Base-by-base conservation (phyloP, 129 eudicot species). In the Oenanthe sinensis region DNA sequence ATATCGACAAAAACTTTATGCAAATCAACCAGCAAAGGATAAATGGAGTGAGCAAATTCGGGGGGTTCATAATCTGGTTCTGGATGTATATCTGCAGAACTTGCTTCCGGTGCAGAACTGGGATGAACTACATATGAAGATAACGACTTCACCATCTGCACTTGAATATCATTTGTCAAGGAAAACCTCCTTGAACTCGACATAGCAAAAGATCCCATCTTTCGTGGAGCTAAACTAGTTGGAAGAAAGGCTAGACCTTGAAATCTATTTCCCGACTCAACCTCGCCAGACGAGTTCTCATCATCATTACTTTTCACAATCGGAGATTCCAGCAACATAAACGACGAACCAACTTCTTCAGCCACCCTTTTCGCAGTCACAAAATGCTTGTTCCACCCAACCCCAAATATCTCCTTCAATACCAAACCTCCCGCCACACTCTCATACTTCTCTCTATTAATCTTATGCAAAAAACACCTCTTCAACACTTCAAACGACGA, bases 371-470 rank as follows among this genome's bases (percentile, higher is more conserved):
- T 96, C 6, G 97, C 97, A 79, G 88, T 74, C 42, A 67, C 50
- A 37, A 88, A 83, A 82, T 92, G 95, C 4, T 84, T 90, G 40
- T 90, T 63, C 73, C 89, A 90, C n/a, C 91, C 89, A 83, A 88
- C 88, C 54, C 99, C 99, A 65, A 96, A 96, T 46, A 96, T 92
- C 84, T 83, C 96, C 82, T 86, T 90, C 86, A 96, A 85, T 28
- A 96, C 97, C 83, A 96, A 79, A 87, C 82, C 84, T 81, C 96
- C 97, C 2, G 99, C 99, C 75, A 92, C 80, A 47, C 88, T 75
- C 52, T 96, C 97, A 86, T 92, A 96, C 83, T 68, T 86, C 52
- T 96, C 96, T 46, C 48, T 46, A 74, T 85, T 78, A 43, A 81
- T 83, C 79, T 84, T 92, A 71, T 96, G 88, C 42, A 90, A 54